Conservation (phyloP, 2,329 filamentous ascomycete species). For the Botrytis fragariae region DNA sequence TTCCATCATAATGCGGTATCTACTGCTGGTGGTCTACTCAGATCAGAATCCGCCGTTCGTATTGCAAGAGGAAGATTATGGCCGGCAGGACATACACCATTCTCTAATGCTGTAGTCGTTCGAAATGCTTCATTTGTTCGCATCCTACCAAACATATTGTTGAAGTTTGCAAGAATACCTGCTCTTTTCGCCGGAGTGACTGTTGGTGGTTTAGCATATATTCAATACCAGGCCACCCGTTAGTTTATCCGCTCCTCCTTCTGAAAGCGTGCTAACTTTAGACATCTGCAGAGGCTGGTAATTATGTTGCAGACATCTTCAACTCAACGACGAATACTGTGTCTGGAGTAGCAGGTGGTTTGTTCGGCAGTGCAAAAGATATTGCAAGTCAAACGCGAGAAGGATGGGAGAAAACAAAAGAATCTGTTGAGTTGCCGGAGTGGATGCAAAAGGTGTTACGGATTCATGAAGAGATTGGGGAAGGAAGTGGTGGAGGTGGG, state of each 20-base stretch:
- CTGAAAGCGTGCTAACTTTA: not conserved
- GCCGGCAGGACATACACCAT: constrained; percentile 73
- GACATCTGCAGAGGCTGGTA: constrained; percentile 61
- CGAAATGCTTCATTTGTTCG: constrained; percentile 64
- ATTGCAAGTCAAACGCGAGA: constrained; percentile 75
- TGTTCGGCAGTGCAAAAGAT: constrained; percentile 70
- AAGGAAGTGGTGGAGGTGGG: constrained; percentile 38
- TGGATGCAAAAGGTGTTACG: constrained; percentile 77
- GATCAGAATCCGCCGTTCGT: constrained; percentile 61
- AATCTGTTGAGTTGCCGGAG: constrained; percentile 66
- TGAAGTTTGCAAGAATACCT: constrained; percentile 84
- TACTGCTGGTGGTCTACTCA: constrained; percentile 66
- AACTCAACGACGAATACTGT: constrained; percentile 71
- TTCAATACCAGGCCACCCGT: constrained; percentile 95
- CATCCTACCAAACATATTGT: constrained; percentile 78
- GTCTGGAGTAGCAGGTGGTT: constrained; percentile 61
- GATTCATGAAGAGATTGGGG: constrained; percentile 58
- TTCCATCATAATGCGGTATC: constrained; percentile 56
- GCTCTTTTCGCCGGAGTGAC: constrained; percentile 89
- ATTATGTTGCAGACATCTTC: constrained; percentile 73
- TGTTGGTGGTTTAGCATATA: constrained; percentile 82
- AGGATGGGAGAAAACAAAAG: constrained; percentile 82
- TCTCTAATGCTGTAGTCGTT: constrained; percentile 72
- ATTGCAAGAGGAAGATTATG: constrained; percentile 64
- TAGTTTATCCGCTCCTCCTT: constrained; percentile 40